Evolutionary conservation across 257 asterid species (phyloP), one percentile per base, ranked within the genome.

Genomic region (Buddleja alternifolia): DNA sequence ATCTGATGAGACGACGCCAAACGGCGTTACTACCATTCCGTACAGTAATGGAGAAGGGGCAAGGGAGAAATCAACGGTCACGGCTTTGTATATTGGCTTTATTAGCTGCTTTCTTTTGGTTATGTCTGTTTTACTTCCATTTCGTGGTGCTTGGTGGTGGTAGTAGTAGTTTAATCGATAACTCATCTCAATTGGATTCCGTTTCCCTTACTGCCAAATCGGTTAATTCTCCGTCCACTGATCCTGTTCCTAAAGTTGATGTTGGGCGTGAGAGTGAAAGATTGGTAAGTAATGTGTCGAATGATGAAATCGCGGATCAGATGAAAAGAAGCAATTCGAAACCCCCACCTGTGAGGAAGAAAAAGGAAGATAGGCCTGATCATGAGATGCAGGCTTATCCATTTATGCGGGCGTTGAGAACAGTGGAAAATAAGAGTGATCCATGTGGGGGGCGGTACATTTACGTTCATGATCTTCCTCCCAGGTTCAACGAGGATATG

Each of bases 341-440:
- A 54, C 9, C 44, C 23, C 55, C 70, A 24, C 63, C 73, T n/a
- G 61, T 36, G 44, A 45, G 52, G 6, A 55, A 2, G 15, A 39
- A 48, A 41, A 60, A 36, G 21, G 23, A 56, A 47, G 70, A 62
- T 34, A 71, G 0, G 57, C 10, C 54, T 53, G 23, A 2, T 21
- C 25, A 42, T 56, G 61, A 80, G 69, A 63, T 36, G 72, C 77
- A 55, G 66, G 48, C 54, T 11, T 90, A 79, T 69, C 85, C 97
- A 2, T 90, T 90, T 63, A 67, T 78, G 89, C 78, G 87, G 67
- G 97, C 96, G 0, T 79, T 90, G 80, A 78, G 84, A 61, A 84
- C 92, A 0, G 77, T 70, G 6, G 85, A 90, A 25, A 90, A 90
- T 53, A 86, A 80, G 82, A 92, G 96, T 19, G 96, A 92, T 76